A percentile compares a stretch with the other conserved stretches of the same genome.
Conservation (phyloP, 768 basidiomycete genomes). For the Rhodotorula graminis region DNA sequence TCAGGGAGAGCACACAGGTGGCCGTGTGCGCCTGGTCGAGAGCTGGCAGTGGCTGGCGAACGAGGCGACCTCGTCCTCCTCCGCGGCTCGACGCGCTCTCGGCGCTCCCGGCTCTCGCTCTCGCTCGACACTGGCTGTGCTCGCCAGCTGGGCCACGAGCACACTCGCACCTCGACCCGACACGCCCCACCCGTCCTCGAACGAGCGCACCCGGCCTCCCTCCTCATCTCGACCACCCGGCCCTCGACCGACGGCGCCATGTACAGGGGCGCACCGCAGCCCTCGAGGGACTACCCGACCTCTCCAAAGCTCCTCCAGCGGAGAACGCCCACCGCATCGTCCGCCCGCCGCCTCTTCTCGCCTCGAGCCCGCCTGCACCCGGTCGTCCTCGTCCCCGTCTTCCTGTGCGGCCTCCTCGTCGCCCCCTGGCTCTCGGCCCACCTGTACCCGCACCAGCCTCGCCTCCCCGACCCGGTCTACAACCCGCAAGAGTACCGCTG, state of each 20-base stretch:
- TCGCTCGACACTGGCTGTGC: no score
- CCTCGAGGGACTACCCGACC: neutral
- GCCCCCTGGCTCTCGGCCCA: neutral
- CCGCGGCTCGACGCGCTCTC: no score
- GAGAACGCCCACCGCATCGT: no score
- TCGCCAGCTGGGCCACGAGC: no score
- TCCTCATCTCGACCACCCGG: no score
- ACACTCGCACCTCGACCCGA: no score
- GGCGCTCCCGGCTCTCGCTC: neutral
- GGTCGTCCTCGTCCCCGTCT: constrained; percentile 36
- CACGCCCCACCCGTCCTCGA: no score
- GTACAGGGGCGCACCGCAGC: neutral
- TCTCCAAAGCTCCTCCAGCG: neutral
- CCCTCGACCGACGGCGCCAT: neutral
- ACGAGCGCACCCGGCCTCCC: no score
- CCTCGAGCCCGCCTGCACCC: constrained; percentile 31
- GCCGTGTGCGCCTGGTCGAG: no score
- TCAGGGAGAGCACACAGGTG: no score
- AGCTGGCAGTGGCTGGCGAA: no score
- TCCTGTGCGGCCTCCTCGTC: constrained; percentile 29
- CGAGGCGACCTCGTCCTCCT: no score
- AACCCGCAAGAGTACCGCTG: constrained; percentile 7
- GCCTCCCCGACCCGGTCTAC: constrained; percentile 20
- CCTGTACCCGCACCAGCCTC: neutral
- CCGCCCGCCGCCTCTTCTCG: neutral